A percentile compares a stretch with the other conserved stretches of the same genome.
Conservation (phyloP, 139 green algal species). For the Dunaliella primolecta region DNA sequence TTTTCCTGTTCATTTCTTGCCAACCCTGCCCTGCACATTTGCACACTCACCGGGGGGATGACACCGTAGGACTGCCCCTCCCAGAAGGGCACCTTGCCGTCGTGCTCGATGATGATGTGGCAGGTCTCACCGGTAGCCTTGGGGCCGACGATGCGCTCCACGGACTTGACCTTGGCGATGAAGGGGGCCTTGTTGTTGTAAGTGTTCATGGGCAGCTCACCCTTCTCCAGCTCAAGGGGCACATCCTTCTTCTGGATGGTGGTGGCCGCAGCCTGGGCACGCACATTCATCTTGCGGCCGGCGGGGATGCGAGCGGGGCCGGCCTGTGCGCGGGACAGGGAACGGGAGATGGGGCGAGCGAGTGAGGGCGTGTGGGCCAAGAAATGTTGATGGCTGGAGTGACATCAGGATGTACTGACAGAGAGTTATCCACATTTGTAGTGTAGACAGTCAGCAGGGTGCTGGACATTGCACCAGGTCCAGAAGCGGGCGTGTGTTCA, state of each 20-base stretch:
- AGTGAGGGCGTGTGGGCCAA: neutral
- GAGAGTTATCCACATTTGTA: neutral
- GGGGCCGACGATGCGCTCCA: constrained; percentile 94
- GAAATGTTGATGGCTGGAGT: no score
- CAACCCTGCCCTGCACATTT: no score
- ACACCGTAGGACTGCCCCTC: constrained; percentile 98
- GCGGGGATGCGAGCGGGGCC: constrained; percentile 25
- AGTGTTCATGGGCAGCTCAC: constrained; percentile 89
- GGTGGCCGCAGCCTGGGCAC: constrained; percentile 19
- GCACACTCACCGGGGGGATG: constrained; percentile 88
- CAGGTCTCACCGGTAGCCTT: constrained; percentile 94
- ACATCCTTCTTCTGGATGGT: constrained; percentile 24
- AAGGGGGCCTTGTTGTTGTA: constrained; percentile 90
- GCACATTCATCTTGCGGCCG: constrained; percentile 20
- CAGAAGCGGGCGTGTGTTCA: neutral
- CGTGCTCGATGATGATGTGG: constrained; percentile 96
- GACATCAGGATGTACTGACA: neutral
- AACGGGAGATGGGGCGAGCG: neutral
- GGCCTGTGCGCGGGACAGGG: neutral
- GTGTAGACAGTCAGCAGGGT: neutral
- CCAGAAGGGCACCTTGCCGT: constrained; percentile 94
- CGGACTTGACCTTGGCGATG: constrained; percentile 79
- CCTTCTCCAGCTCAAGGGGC: constrained; percentile 56
- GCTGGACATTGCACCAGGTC: no score
- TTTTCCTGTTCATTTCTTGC: no score